Evolutionary conservation across 495 filamentous ascomycete species (phyloP).

Genomic region (Penicillium samsonianum): DNA sequence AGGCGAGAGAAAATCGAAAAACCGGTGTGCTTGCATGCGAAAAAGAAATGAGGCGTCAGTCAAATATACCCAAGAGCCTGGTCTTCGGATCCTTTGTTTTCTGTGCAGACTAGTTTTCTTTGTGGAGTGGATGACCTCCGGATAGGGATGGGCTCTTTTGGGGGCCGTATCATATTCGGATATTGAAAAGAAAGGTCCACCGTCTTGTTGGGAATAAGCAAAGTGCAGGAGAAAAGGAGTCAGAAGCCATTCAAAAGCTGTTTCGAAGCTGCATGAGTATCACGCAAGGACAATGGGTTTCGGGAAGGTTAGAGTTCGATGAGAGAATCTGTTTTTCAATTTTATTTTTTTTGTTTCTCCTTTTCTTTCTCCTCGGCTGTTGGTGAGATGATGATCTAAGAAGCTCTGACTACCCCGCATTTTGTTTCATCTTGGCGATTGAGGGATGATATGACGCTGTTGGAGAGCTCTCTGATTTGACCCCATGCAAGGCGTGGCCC

Average conservation of each 20-base stretch:
- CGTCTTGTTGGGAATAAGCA: not conserved
- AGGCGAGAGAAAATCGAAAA: not conserved
- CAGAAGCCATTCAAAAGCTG: not conserved
- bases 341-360: not conserved
- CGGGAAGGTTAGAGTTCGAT: not conserved
- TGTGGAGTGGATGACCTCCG: not conserved
- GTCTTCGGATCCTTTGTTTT: constrained; percentile 13
- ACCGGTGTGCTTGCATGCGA: not conserved
- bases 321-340: not conserved
- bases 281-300: not conserved
- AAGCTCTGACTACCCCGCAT: constrained; percentile 24
- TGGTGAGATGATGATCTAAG: not conserved
- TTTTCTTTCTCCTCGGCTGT: not conserved
- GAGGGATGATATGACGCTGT: not conserved
- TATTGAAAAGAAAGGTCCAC: not conserved
- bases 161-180: not conserved
- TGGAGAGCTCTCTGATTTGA: not conserved
- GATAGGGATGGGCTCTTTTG: not conserved
- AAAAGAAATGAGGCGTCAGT: not conserved
- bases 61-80: constrained; percentile 12
- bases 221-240: not conserved
- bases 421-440: constrained; percentile 4
- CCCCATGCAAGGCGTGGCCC: too few species aligned
- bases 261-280: not conserved
- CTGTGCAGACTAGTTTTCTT: not conserved